Conservation (phyloP, 1,284 basidiomycete genomes). For the Ceratobasidium sp. region DNA sequence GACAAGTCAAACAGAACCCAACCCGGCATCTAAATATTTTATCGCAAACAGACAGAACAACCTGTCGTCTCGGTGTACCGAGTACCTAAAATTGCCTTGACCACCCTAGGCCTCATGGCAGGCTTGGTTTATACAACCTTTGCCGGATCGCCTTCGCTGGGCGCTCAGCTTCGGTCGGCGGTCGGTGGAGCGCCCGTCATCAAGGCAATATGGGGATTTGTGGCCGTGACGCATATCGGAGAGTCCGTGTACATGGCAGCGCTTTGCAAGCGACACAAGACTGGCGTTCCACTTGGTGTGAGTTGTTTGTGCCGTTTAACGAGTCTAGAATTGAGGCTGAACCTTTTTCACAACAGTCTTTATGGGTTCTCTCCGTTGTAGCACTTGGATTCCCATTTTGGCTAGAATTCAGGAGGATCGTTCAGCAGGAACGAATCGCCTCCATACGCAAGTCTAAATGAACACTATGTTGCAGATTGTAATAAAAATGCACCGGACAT, state of each 20-base stretch:
- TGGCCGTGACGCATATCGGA: conserved; percentile 53
- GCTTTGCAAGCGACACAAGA: conserved; percentile 63
- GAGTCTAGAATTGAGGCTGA: conserved; percentile 27
- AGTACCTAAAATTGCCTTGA: neutral
- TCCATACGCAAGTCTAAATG: conserved; percentile 67
- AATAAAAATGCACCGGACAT: neutral
- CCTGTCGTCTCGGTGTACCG: conserved; percentile 2
- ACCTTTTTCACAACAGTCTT: conserved; percentile 34
- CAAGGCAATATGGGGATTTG: conserved; percentile 48
- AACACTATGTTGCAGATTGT: neutral
- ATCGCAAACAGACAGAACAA: neutral
- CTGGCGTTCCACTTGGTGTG: conserved; percentile 61
- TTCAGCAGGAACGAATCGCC: conserved; percentile 71
- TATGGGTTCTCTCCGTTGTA: conserved; percentile 59
- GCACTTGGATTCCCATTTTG: conserved; percentile 63
- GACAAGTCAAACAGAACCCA: neutral
- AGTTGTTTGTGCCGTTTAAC: conserved; percentile 47
- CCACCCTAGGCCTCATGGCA: neutral
- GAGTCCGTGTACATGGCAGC: conserved; percentile 62
- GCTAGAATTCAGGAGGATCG: conserved; percentile 58
- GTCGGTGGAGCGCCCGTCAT: conserved; percentile 44
- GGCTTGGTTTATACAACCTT: conserved; percentile 18
- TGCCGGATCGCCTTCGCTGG: neutral
- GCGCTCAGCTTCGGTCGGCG: conserved; percentile 1
- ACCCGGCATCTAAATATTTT: neutral